A percentile compares a stretch with the other conserved stretches of the same genome.
Evolutionary conservation across 2,329 filamentous ascomycete genomes (phyloP).

Genomic region (Pestalotiopsis sp.): DNA sequence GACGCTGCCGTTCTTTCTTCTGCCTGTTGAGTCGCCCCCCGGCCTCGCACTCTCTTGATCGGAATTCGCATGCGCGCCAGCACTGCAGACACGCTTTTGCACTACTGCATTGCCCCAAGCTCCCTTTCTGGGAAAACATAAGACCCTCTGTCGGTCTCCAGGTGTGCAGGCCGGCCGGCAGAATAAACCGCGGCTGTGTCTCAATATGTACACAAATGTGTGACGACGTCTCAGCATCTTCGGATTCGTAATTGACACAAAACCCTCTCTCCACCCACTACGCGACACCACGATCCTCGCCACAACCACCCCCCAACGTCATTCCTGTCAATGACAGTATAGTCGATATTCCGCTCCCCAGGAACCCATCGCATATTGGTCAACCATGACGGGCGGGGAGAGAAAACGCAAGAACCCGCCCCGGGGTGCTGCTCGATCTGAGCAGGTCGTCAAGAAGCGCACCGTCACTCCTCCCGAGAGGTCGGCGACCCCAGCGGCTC

Average conservation of each 20-base stretch:
- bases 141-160: neutral
- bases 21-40: neutral
- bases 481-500: conserved; percentile 47
- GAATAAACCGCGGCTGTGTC: neutral
- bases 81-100: neutral
- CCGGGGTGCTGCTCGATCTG: conserved; percentile 62
- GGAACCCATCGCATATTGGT: neutral
- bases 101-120: neutral
- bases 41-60: neutral
- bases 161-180: neutral
- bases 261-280: neutral
- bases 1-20: too few relatives aligned
- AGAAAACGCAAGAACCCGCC: conserved; percentile 67
- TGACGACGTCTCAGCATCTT: neutral
- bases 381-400: conserved; percentile 59
- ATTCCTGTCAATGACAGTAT: neutral
- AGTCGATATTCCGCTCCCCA: neutral
- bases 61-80: neutral
- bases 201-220: conserved; percentile 8
- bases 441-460: conserved; percentile 63
- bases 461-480: conserved; percentile 57
- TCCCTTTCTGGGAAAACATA: neutral
- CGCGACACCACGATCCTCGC: neutral
- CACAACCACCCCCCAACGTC: neutral
- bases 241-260: conserved; percentile 3